These are phyloP conservation scores for Laguncularia racemosa DNA, from an alignment of 345 rosid genomes.

Conservation along the genomic window DNA sequence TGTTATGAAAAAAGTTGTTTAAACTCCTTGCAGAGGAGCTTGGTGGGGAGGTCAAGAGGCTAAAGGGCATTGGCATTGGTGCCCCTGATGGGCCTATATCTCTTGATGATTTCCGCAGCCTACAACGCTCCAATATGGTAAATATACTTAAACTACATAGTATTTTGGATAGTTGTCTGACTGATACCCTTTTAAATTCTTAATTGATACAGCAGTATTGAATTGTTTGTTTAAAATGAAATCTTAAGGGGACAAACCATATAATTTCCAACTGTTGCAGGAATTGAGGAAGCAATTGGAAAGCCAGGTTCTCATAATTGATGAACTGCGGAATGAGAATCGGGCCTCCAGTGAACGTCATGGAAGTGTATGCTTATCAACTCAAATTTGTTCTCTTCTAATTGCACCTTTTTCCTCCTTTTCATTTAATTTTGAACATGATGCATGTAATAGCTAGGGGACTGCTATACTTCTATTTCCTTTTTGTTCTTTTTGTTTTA, in stretches of 20 bases:
- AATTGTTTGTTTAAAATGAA: no score
- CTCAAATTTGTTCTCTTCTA: not conserved
- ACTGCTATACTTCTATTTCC: no score
- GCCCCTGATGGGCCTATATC: constrained; percentile 94
- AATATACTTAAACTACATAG: not conserved
- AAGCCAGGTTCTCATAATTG: constrained; percentile 64
- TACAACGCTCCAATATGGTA: constrained; percentile 89
- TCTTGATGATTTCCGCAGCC: constrained; percentile 93
- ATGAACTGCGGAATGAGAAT: constrained; percentile 56
- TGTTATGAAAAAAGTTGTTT: not conserved
- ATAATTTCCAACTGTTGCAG: constrained; percentile 28
- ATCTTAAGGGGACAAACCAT: no score
- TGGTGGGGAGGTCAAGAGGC: constrained; percentile 55
- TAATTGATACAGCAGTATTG: not conserved
- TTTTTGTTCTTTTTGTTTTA: no score
- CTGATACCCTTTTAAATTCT: not conserved
- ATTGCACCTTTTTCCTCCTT: not conserved
- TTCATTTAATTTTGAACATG: not conserved
- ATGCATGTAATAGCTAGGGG: not conserved
- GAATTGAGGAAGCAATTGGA: constrained; percentile 90
- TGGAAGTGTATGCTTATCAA: constrained; percentile 43
- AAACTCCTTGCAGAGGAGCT: constrained; percentile 50
- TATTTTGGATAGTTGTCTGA: not conserved
- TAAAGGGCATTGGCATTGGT: constrained; percentile 86
- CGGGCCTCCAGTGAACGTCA: constrained; percentile 48